These are phyloP conservation scores for Colletotrichum sp. DNA, from an alignment of 2,329 filamentous ascomycete genomes.

Conservation along the genomic window DNA sequence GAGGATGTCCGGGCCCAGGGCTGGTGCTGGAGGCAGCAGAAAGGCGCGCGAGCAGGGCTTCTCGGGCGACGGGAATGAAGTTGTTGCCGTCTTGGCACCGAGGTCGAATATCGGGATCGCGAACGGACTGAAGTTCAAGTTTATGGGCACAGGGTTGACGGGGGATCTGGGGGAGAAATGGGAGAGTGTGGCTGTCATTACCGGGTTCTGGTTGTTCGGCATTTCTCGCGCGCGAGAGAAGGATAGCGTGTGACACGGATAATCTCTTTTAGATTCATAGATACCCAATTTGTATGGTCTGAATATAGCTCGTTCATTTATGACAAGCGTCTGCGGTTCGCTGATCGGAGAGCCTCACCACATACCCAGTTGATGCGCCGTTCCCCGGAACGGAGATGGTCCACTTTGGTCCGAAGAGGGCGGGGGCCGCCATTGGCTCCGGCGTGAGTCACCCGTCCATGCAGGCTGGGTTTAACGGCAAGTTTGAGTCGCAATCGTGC, in stretches of 20 bases:
- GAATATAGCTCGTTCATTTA: accelerated
- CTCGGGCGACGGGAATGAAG: background rate
- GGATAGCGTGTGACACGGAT: background rate
- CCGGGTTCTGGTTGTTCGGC: background rate
- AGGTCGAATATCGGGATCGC: background rate
- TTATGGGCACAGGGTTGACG: background rate
- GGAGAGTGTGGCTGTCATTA: background rate
- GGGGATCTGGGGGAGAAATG: background rate
- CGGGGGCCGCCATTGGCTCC: background rate
- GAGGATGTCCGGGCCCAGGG: background rate
- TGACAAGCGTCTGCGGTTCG: accelerated
- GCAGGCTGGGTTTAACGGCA: background rate
- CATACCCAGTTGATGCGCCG: background rate
- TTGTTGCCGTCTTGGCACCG: background rate
- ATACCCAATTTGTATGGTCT: background rate
- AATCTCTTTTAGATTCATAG: accelerated
- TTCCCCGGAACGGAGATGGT: background rate
- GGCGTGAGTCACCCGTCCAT: background rate
- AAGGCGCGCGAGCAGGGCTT: background rate
- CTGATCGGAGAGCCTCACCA: accelerated
- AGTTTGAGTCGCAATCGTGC: background rate
- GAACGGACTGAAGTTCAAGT: background rate
- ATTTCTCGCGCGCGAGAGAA: background rate
- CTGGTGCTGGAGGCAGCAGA: background rate
- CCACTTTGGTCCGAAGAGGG: background rate